These are phyloP conservation scores for Luffa acutangula DNA, from an alignment of 306 rosid species.

Conservation along the genomic window DNA sequence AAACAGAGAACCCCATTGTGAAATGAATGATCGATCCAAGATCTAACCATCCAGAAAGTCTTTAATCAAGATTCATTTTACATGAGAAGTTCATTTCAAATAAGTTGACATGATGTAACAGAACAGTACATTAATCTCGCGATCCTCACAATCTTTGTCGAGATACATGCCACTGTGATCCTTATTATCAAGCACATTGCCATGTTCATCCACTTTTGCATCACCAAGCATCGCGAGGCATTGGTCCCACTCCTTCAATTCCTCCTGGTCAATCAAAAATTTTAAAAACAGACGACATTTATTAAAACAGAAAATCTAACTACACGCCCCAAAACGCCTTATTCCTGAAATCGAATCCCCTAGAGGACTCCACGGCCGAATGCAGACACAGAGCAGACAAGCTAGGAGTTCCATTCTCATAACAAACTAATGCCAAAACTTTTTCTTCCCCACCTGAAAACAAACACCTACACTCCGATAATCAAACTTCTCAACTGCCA, in stretches of 20 bases:
- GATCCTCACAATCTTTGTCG: slow-evolving; percentile 83
- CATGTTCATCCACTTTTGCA: slow-evolving; percentile 76
- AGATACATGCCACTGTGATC: slow-evolving; percentile 65
- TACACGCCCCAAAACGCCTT: not conserved
- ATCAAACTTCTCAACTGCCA: not conserved
- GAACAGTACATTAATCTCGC: slow-evolving; percentile 62
- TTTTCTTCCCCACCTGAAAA: not conserved
- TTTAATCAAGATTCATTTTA: not conserved
- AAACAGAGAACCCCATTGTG: slow-evolving; percentile 10
- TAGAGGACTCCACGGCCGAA: not conserved
- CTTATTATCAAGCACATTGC: slow-evolving; percentile 50
- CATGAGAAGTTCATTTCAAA: not conserved
- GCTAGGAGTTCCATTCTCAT: not conserved
- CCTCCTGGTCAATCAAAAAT: slow-evolving; percentile 41
- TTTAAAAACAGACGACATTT: not conserved
- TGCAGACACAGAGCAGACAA: not conserved
- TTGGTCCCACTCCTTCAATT: slow-evolving; percentile 95
- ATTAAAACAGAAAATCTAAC: not conserved
- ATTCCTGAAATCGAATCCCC: not conserved
- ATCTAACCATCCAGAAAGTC: not conserved
- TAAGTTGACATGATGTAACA: not conserved
- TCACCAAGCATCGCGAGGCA: slow-evolving; percentile 74
- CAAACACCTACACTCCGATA: not conserved
- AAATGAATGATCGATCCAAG: not conserved
- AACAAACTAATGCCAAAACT: not conserved